Evolutionary conservation across 331 rosid species (phyloP).

Genomic region (Erythrophleum ivorense): DNA sequence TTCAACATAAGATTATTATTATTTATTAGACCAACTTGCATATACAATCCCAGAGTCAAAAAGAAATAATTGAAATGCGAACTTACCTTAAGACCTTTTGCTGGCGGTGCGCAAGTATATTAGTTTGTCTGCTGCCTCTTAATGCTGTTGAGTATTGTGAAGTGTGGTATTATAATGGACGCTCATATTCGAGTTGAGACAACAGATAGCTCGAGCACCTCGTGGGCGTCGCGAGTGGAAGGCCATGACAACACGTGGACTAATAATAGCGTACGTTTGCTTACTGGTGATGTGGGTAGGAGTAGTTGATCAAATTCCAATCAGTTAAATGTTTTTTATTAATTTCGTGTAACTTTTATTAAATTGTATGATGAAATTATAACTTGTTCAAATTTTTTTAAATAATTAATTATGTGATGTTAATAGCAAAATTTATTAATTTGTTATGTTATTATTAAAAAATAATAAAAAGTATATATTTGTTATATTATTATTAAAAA

Average conservation of each 20-base stretch:
- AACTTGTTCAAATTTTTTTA: too few relatives aligned
- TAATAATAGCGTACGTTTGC: too few relatives aligned
- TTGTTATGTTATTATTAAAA: too few relatives aligned
- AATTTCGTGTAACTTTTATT: too few relatives aligned
- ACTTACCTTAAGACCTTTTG: neutral
- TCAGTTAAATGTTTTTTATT: too few relatives aligned
- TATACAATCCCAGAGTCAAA: neutral
- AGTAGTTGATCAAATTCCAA: neutral
- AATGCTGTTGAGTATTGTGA: neutral
- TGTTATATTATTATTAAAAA: too few relatives aligned
- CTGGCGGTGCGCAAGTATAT: neutral
- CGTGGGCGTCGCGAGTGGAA: conserved; percentile 12
- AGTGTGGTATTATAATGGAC: neutral
- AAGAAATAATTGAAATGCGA: neutral
- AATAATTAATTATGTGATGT: too few relatives aligned
- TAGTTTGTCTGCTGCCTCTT: neutral
- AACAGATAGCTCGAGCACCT: neutral
- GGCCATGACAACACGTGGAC: conserved; percentile 2
- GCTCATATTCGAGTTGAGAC: neutral
- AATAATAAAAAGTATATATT: too few relatives aligned
- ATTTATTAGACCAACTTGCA: conserved; percentile 10
- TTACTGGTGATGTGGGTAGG: neutral
- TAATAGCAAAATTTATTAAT: too few relatives aligned
- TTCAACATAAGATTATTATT: neutral
- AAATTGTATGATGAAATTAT: too few relatives aligned